Base-by-base conservation (phyloP, 805 yeast genomes). In the Pichia occidentalis region DNA sequence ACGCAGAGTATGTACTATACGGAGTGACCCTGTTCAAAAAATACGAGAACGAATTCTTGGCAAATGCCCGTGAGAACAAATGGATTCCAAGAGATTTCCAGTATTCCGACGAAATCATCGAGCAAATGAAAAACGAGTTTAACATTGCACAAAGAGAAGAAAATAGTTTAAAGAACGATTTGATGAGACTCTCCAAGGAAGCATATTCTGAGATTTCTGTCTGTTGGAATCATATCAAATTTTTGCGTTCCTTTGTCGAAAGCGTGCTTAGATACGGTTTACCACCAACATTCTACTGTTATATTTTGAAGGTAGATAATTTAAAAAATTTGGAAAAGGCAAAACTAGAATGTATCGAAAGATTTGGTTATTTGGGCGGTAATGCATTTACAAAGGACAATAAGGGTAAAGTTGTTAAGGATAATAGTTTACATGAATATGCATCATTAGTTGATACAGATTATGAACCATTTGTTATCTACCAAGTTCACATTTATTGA, bases 401-500 rank as follows among this genome's bases (percentile, higher is more conserved):
- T 49, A 69, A 71, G 51, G 88, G 88, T 34, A 74, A 71, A 48
- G 65, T 79, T 33, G 68, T 74, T 46, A 77, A 80, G 51, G 85
- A 80, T 56, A 51, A 60, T 24, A 39, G 52, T 11, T 70, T 90
- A 52, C 75, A 80, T 49, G 97, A 90, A 59, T 92, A 85, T 60
- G 90, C 96, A 9, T 77, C 95, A 2, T 65, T 92, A 52, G 96
- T 87, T 34, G 98, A 92, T 61, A 77, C 90, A 21, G 97, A 90
- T 42, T 90, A 90, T 60, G 95, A 90, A 64, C 97, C 97, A 36
- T 92, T 92, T 64, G 98, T 90, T 37, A 63, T 92, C 49, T 90
- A 85, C 60, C 73, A 72, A 34, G 61, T 76, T 29, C 70, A 63
- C 42, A 48, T 75, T 33, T 53, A 58, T 22, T 36, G 24, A 31